Evolutionary conservation across 2,329 filamentous ascomycete genomes (phyloP).

Genomic region (Alternaria arbusti): DNA sequence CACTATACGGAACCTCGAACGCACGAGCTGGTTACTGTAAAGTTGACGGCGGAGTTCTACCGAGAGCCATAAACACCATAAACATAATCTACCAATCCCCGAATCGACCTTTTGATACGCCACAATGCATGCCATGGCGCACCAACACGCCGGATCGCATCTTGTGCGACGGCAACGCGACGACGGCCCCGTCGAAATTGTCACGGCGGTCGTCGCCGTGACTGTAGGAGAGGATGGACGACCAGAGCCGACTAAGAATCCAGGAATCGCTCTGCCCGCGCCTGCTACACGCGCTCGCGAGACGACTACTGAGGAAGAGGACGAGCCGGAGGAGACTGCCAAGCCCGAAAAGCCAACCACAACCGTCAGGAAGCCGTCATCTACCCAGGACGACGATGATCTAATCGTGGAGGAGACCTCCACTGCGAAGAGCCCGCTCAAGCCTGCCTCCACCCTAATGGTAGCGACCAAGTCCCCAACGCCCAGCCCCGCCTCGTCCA

Average conservation of each 20-base stretch:
- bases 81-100: neutral
- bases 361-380: slow-evolving; percentile 26
- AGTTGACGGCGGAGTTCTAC: neutral
- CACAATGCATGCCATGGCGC: slow-evolving; percentile 24
- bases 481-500: slow-evolving; percentile 18
- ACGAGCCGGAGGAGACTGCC: slow-evolving; percentile 18
- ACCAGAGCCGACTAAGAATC: slow-evolving; percentile 45
- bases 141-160: slow-evolving; percentile 36
- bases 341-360: slow-evolving; percentile 21
- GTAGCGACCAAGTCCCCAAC: slow-evolving; percentile 39
- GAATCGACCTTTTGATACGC: slow-evolving; percentile 1
- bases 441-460: slow-evolving; percentile 29
- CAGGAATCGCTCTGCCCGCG: slow-evolving; percentile 21
- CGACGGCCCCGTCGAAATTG: slow-evolving; percentile 16
- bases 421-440: slow-evolving; percentile 17
- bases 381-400: slow-evolving; percentile 11
- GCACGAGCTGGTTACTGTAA: slow-evolving; percentile 19
- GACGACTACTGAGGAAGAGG: slow-evolving; percentile 18
- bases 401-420: slow-evolving; percentile 18
- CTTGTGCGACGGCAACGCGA: slow-evolving; percentile 38
- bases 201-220: slow-evolving; percentile 53
- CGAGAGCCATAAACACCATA: neutral
- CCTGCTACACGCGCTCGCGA: slow-evolving; percentile 26
- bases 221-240: slow-evolving; percentile 58
- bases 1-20: slow-evolving; percentile 4